Percentiles rank a stretch among this genome's conserved stretches.
Evolutionary conservation across 495 filamentous ascomycete genomes (phyloP).

Genomic region (Aspergillus taichungensis): DNA sequence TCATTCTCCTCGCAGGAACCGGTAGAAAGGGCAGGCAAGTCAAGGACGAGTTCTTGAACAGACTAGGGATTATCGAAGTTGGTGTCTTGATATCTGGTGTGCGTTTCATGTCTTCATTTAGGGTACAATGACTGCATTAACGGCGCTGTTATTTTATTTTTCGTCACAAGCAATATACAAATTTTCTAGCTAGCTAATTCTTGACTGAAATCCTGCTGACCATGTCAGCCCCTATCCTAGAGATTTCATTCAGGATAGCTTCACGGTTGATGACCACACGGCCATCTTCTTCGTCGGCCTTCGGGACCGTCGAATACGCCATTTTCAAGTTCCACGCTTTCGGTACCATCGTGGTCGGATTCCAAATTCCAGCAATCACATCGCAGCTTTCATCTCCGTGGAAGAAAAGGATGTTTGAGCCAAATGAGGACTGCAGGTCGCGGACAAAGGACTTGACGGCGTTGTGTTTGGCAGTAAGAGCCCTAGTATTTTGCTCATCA

Average conservation of each 20-base stretch:
- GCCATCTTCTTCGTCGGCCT: conserved; percentile 10
- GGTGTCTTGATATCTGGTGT: no score
- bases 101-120: neutral
- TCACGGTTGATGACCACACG: conserved; percentile 57
- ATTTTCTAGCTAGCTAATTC: conserved; percentile 1
- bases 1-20: conserved; percentile 61
- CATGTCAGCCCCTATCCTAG: conserved; percentile 34
- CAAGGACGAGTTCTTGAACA: conserved; percentile 13
- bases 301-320: conserved; percentile 57
- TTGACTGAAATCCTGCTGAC: conserved; percentile 33
- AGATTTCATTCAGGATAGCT: conserved; percentile 74
- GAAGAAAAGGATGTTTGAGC: conserved; percentile 64
- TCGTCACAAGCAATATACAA: conserved; percentile 8
- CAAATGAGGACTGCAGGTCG: conserved; percentile 54
- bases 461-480: conserved; percentile 25
- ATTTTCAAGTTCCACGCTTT: conserved; percentile 56
- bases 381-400: conserved; percentile 46
- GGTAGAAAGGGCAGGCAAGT: conserved; percentile 36
- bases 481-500: conserved; percentile 8
- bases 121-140: conserved; percentile 25
- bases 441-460: conserved; percentile 42
- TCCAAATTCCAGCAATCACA: conserved; percentile 75
- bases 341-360: conserved; percentile 48
- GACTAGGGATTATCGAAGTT: conserved; percentile 13
- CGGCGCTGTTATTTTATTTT: conserved; percentile 20